Base-by-base conservation (phyloP, 805 yeast genomes). In the Huiozyma naganishii region DNA sequence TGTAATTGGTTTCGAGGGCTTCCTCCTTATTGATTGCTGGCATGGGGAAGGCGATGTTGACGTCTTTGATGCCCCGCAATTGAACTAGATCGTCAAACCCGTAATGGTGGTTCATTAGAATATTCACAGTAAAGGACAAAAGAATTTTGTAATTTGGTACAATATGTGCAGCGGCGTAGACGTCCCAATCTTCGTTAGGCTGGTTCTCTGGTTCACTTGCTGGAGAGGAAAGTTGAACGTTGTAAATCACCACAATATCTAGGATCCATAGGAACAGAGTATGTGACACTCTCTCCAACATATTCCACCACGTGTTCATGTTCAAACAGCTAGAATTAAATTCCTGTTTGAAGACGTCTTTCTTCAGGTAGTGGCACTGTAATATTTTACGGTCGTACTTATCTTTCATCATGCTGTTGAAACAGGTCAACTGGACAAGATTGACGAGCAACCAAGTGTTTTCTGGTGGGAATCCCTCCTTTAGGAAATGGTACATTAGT, bases 41-140 rank as follows among this genome's bases (percentile, higher is more conserved):
- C 33, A 9, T 8, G 40, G 39, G 63, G 55, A 30, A 56, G 52
- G 37, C 54, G 43, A 39, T 53, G 8, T 47, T 44, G 32, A 36
- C 36, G 28, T 55, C 60, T 10, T 48, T 45, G 12, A 58, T 29
- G 17, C 46, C 46, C 3, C 52, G 45, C 13, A 69, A 48, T 7
- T 58, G 54, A 17, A 53, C 54, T 42, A 68, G 48, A 41, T 59
- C 61, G 37, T 59, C 57, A 46, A 65, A 75, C 2, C 79, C 79
- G 53, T 67, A 73, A 54, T 75, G 79, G 51, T 72, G 68, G 47
- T 74, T 70, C 39, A 68, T 55, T 29, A 73, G 50, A 6, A 74
- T 58, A n/a, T 70, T 66, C 29, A 70, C 40, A 8, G 68, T 50
- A 12, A 72, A 52, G 0, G 76, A 59, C 30, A 66, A 59, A 27